Evolutionary conservation across 2,329 filamentous ascomycete genomes (phyloP).

Genomic region (Exserohilum turcica): DNA sequence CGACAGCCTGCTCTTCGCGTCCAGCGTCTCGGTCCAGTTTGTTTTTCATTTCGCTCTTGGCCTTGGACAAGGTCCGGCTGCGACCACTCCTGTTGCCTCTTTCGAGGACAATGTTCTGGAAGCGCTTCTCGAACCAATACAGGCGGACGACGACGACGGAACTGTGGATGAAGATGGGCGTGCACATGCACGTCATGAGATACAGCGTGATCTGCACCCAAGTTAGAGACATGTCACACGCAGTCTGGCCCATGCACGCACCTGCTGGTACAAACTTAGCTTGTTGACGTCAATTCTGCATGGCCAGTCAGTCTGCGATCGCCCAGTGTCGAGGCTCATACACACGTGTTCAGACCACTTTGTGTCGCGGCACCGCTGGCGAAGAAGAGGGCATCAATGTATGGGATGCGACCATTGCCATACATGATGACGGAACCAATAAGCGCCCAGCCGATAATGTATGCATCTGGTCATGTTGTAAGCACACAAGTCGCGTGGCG

Average conservation of each 20-base stretch:
- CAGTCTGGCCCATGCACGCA: not conserved
- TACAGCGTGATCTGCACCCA: constrained; percentile 49
- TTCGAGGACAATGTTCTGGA: constrained; percentile 80
- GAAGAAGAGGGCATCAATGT: constrained; percentile 90
- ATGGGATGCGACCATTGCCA: constrained; percentile 66
- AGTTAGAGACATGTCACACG: not conserved
- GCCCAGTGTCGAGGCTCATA: not conserved
- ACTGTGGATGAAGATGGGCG: constrained; percentile 55
- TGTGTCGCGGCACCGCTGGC: constrained; percentile 86
- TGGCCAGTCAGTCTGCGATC: constrained; percentile 21
- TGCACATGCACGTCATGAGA: constrained; percentile 45
- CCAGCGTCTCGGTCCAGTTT: constrained; percentile 52
- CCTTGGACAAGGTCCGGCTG: constrained; percentile 65
- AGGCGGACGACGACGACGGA: constrained; percentile 89
- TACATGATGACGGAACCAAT: constrained; percentile 79
- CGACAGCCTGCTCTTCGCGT: constrained; percentile 66
- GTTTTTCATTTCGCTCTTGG: constrained; percentile 54
- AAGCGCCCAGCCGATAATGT: constrained; percentile 75
- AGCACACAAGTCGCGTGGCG: constrained; percentile 6
- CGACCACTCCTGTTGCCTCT: constrained; percentile 63
- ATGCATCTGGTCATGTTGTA: constrained; percentile 65
- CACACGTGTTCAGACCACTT: constrained; percentile 82
- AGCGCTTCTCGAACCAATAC: constrained; percentile 98
- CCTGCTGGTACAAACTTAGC: constrained; percentile 56
- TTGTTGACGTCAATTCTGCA: constrained; percentile 55